Conservation (phyloP, 2,329 filamentous ascomycete genomes). For the Cordyceps militaris region DNA sequence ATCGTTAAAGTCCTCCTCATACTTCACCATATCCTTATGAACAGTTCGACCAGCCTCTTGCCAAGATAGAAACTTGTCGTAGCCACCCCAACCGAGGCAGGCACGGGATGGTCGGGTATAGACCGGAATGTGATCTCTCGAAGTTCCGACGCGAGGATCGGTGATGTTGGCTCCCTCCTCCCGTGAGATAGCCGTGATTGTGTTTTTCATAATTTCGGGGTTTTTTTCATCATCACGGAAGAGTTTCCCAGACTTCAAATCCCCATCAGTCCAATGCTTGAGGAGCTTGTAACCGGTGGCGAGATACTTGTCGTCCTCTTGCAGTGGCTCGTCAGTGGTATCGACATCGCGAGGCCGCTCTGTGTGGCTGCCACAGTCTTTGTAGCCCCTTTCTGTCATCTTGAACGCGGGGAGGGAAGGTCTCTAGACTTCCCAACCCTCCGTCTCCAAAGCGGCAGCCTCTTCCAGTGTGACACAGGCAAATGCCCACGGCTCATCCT, state of each 20-base stretch:
- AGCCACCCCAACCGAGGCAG: not conserved
- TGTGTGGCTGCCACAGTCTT: not conserved
- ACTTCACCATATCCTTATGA: not conserved
- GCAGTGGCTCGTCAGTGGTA: not conserved
- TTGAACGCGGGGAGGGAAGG: not conserved
- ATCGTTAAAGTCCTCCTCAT: not conserved
- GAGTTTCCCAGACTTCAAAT: not conserved
- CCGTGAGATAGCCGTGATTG: not conserved
- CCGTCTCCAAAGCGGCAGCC: not conserved
- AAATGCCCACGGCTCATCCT: not conserved
- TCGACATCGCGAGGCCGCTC: not conserved
- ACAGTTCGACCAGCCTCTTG: not conserved
- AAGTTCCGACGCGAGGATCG: not conserved
- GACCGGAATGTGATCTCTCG: not conserved
- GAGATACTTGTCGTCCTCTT: not conserved
- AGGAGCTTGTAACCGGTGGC: not conserved
- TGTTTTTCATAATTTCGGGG: not conserved
- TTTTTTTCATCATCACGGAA: not conserved
- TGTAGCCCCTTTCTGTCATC: not conserved
- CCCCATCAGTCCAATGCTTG: not conserved
- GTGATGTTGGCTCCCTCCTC: not conserved
- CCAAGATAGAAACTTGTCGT: not conserved
- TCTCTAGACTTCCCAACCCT: not conserved
- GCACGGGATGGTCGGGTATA: not conserved
- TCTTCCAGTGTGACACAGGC: not conserved